These are phyloP conservation scores for Xylaria digitata DNA, from an alignment of 2,329 filamentous ascomycete species.

Conservation along the genomic window DNA sequence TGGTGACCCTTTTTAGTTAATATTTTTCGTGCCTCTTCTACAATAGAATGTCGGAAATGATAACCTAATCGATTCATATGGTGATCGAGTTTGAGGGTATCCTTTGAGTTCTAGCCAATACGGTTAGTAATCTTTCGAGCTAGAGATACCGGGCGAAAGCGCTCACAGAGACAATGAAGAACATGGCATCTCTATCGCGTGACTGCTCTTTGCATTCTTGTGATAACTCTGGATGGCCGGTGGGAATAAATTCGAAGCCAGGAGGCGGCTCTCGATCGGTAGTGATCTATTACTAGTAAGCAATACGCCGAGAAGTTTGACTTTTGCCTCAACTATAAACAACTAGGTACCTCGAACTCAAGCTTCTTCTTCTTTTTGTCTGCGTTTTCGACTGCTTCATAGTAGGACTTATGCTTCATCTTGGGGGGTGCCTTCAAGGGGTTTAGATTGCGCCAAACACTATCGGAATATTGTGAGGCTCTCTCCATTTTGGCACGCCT, in stretches of 20 bases:
- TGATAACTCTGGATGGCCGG: constrained; percentile 71
- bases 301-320: constrained; percentile 21
- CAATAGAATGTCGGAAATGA: constrained; percentile 69
- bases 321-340: constrained; percentile 24
- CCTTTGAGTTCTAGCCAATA: constrained; percentile 49
- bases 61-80: constrained; percentile 71
- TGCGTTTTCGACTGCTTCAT: constrained; percentile 72
- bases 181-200: constrained; percentile 69
- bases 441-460: constrained; percentile 48
- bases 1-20: constrained; percentile 44
- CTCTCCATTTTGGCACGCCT: constrained; percentile 49
- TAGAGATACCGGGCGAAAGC: constrained; percentile 35
- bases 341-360: constrained; percentile 65
- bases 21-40: constrained; percentile 62
- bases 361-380: constrained; percentile 74
- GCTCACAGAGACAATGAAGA: constrained; percentile 74
- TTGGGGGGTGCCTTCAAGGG: constrained; percentile 54
- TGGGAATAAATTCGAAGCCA: constrained; percentile 71
- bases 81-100: constrained; percentile 56
- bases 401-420: constrained; percentile 70
- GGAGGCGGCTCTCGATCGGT: constrained; percentile 64
- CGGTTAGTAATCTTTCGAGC: constrained; percentile 34
- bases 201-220: constrained; percentile 73
- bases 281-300: constrained; percentile 60
- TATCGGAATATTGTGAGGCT: constrained; percentile 44